Evolutionary conservation across 2,329 filamentous ascomycete species (phyloP), one percentile per base, ranked within the genome.

Genomic region (Talaromyces sp.): DNA sequence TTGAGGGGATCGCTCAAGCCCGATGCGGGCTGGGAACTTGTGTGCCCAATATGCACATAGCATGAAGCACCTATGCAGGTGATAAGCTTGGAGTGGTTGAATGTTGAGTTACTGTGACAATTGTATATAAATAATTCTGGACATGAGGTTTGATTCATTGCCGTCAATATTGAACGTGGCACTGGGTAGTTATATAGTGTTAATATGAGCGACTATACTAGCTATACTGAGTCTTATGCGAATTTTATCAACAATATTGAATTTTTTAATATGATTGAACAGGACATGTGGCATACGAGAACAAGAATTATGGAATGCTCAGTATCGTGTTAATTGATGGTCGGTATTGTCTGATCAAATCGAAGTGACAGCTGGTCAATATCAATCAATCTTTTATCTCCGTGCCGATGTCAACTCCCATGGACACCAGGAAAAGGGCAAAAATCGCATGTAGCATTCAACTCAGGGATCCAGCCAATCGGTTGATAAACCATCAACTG

Each of bases 1-100:
- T 55, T 27, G 11, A 27, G 27, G 32, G 32, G 29, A 19, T 52
- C 11, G 17, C 31, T 55, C n/a, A 53, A 63, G 54, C 57, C 63
- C 57, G 70, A 70, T 62, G 62, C 66, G 4, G 65, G 68, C 9
- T 62, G 63, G 58, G 73, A 71, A 55, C 64, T 73, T 55, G 65
- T 67, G 53, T 78, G 75, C 67, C 69, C 71, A 56, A 63, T 64
- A 60, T 77, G 75, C 75, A 76, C 65, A 75, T 75, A 75, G 58
- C 49, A 27, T 27, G 24, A 17, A 17, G 17, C 49, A 29, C 49
- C 49, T 31, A 29, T 52, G 24, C 35, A n/a, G 24, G 17, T 52
- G 49, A 29, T 29, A n/a, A 52, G 7, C 27, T 52, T 27, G 27
- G 8, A 29, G 27, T 29, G 10, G 21, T 46, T 46, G 41, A 21